A percentile compares a stretch with the other conserved stretches of the same genome.
phyloP scores from a whole-genome alignment of 257 asterid species.

The Przewalskia tangutica region DNA sequence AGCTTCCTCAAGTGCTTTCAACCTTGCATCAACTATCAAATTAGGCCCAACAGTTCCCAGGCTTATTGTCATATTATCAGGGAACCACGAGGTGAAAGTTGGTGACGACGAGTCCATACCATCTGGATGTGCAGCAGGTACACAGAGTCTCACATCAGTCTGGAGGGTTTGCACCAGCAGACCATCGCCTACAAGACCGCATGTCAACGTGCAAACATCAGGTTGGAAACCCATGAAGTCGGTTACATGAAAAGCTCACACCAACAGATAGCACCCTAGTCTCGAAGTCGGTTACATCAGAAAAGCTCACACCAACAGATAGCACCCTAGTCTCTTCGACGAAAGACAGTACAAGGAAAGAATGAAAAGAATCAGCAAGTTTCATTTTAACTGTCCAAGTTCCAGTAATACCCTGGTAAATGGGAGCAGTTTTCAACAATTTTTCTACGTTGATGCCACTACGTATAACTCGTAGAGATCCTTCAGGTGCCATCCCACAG shows the following conservation, averaged over 20 bases:
- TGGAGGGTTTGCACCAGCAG: slow-evolving; percentile 74
- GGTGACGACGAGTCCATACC: slow-evolving; percentile 52
- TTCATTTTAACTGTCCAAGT: too few species aligned
- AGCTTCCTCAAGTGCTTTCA: too few species aligned
- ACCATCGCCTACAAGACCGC: slow-evolving; percentile 82
- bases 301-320: too few species aligned
- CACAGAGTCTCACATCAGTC: slow-evolving; percentile 72
- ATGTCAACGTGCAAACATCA: too few species aligned
- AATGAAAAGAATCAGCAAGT: too few species aligned
- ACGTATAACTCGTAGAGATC: slow-evolving; percentile 76
- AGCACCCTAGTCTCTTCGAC: too few species aligned
- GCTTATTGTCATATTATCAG: slow-evolving; percentile 60
- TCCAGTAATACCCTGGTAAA: too few species aligned
- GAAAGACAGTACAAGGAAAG: too few species aligned
- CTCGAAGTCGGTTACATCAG: too few species aligned
- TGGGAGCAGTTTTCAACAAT: slow-evolving; percentile 82
- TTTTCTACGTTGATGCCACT: slow-evolving; percentile 92
- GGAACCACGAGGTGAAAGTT: slow-evolving; percentile 59
- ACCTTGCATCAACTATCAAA: slow-evolving; percentile 77
- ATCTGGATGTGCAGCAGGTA: slow-evolving; percentile 47
- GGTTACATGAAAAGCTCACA: too few species aligned
- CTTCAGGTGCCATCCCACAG: slow-evolving; percentile 94
- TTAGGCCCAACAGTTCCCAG: slow-evolving; percentile 88
- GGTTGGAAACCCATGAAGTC: too few species aligned
- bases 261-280: too few species aligned